These are phyloP conservation scores for Diaporthe citrichinensis DNA, from an alignment of 2,329 filamentous ascomycete genomes.

Conservation along the genomic window DNA sequence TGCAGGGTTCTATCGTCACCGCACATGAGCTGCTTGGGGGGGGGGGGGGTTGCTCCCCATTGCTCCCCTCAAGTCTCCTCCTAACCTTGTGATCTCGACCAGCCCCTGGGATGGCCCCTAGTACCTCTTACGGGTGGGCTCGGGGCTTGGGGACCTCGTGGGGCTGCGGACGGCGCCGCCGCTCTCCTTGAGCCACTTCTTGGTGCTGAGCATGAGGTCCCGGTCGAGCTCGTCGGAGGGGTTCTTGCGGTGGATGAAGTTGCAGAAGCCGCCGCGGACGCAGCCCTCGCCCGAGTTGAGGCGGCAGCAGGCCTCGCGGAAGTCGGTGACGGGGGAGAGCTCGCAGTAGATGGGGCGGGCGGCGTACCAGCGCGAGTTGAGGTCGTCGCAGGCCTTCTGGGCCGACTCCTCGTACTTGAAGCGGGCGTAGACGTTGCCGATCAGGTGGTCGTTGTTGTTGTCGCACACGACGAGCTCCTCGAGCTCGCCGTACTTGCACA, in stretches of 20 bases:
- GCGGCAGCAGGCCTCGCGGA: constrained; percentile 96
- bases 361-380: constrained; percentile 97
- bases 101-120: constrained; percentile 53
- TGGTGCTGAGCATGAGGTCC: constrained; percentile 88
- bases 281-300: constrained; percentile 96
- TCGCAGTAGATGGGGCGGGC: constrained; percentile 98
- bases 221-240: constrained; percentile 89
- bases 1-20: not conserved
- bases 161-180: constrained; percentile 88
- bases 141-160: constrained; percentile 86
- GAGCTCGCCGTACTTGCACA: constrained; percentile 98
- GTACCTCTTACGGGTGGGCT: constrained; percentile 81
- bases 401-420: constrained; percentile 99
- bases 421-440: constrained; percentile 98
- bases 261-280: constrained; percentile 96
- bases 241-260: constrained; percentile 99
- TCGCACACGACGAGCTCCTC: constrained; percentile 99
- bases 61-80: not conserved
- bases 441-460: constrained; percentile 99
- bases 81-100: not conserved
- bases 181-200: constrained; percentile 93
- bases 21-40: not conserved
- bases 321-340: constrained; percentile 95
- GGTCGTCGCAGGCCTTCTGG: constrained; percentile 91
- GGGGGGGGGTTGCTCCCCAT: not conserved